Conservation (phyloP, 345 rosid genomes). For the Lumnitzera littorea region DNA sequence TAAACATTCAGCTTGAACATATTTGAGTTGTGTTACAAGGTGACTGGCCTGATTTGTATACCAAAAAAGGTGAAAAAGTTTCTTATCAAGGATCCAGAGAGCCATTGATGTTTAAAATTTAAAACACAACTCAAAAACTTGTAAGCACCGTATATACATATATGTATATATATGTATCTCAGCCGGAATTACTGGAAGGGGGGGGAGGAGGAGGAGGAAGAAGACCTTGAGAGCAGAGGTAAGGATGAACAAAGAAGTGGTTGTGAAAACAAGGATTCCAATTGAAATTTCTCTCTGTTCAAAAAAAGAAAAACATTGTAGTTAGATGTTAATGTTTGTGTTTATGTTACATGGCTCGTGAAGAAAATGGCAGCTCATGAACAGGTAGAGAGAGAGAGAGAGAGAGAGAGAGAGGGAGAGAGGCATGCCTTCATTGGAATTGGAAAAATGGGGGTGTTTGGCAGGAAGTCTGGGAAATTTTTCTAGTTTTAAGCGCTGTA, state of each 20-base stretch:
- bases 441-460: not conserved
- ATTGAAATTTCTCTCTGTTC: conserved; percentile 27
- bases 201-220: not conserved
- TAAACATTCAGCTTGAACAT: not conserved
- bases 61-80: not conserved
- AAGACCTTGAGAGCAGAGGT: conserved; percentile 58
- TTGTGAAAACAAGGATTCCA: conserved; percentile 16
- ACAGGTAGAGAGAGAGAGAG: not conserved
- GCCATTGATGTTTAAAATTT: no score
- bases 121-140: no score
- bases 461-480: not conserved
- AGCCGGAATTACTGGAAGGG: no score
- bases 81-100: no score
- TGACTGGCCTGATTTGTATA: no score
- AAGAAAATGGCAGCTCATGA: no score
- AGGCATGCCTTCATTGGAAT: conserved; percentile 10
- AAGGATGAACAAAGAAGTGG: conserved; percentile 29
- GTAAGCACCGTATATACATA: no score
- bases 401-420: conserved; percentile 1
- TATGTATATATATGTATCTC: no score
- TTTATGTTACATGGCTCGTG: no score
- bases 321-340: no score
- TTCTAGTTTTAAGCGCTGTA: not conserved
- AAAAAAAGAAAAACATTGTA: not conserved
- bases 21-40: no score